Evolutionary conservation across 2,329 filamentous ascomycete species (phyloP).

Genomic region (Claviceps sp.): DNA sequence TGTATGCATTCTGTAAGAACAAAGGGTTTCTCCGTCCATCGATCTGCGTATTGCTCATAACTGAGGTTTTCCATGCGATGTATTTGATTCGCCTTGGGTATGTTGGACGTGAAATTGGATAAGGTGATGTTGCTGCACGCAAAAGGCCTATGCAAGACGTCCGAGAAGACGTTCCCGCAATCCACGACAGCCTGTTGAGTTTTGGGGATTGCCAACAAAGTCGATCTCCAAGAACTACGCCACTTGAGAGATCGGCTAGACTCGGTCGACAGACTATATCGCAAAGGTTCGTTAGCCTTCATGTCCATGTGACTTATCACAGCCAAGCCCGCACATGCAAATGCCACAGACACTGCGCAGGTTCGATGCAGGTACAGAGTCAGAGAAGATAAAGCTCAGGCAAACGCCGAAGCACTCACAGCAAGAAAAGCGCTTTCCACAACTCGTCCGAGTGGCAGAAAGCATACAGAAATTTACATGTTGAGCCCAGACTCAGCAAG

Average conservation of each 20-base stretch:
- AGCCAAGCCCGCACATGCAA: background rate
- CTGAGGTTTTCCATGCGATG: conserved; percentile 53
- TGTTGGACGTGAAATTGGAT: conserved; percentile 51
- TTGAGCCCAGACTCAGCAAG: conserved; percentile 54
- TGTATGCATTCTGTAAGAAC: conserved; percentile 73
- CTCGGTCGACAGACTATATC: conserved; percentile 14
- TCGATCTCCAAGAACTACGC: conserved; percentile 76
- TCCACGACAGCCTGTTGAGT: conserved; percentile 44
- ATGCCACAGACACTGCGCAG: background rate
- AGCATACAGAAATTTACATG: conserved; percentile 77
- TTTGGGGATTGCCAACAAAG: conserved; percentile 47
- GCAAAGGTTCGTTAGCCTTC: background rate
- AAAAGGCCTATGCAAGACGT: conserved; percentile 80
- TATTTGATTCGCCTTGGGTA: conserved; percentile 64
- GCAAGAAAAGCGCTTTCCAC: conserved; percentile 75
- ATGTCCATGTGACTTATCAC: background rate
- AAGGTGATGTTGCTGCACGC: conserved; percentile 69
- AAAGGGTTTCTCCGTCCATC: conserved; percentile 73
- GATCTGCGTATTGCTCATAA: conserved; percentile 56
- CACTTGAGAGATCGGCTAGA: conserved; percentile 35
- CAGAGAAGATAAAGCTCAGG: background rate
- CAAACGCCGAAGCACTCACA: conserved; percentile 44
- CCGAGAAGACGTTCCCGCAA: conserved; percentile 74
- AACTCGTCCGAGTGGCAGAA: conserved; percentile 75
- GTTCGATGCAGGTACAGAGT: conserved; percentile 6